A percentile compares a stretch with the other conserved stretches of the same genome.
Evolutionary conservation across 1,139 yeast species (phyloP).

Genomic region (Tardiomyces blankii): DNA sequence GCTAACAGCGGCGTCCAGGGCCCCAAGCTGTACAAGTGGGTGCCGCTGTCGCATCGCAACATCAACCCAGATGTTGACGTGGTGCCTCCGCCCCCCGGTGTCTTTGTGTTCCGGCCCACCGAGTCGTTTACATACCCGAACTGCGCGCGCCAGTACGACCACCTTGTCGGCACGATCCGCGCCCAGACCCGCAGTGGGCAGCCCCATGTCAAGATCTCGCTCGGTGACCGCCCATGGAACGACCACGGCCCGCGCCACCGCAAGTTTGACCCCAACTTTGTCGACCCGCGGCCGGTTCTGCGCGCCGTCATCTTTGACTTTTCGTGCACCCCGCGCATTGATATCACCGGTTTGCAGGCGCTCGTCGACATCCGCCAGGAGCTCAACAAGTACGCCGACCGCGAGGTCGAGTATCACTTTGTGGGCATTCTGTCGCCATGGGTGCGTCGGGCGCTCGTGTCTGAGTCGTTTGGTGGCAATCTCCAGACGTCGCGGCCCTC

Average conservation of each 20-base stretch:
- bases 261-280: constrained; percentile 14
- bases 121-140: constrained; percentile 80
- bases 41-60: constrained; percentile 51
- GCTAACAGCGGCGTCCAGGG: not conserved
- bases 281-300: constrained; percentile 53
- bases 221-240: constrained; percentile 83
- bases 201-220: constrained; percentile 19
- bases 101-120: constrained; percentile 70
- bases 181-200: constrained; percentile 48
- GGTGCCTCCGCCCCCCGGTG: constrained; percentile 82
- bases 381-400: constrained; percentile 62
- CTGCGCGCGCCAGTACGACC: constrained; percentile 62
- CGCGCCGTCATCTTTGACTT: constrained; percentile 73
- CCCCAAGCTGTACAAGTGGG: constrained; percentile 40
- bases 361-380: constrained; percentile 68
- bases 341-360: constrained; percentile 70
- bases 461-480: constrained; percentile 69
- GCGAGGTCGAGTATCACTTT: constrained; percentile 83
- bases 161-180: constrained; percentile 58
- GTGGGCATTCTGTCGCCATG: constrained; percentile 78
- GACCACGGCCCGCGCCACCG: constrained; percentile 58
- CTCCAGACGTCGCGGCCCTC: not conserved
- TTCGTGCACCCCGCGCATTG: constrained; percentile 62
- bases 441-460: constrained; percentile 67
- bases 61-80: constrained; percentile 51